Base-by-base conservation (phyloP, 1,139 yeast genomes). In the Komagataea norvegica region DNA sequence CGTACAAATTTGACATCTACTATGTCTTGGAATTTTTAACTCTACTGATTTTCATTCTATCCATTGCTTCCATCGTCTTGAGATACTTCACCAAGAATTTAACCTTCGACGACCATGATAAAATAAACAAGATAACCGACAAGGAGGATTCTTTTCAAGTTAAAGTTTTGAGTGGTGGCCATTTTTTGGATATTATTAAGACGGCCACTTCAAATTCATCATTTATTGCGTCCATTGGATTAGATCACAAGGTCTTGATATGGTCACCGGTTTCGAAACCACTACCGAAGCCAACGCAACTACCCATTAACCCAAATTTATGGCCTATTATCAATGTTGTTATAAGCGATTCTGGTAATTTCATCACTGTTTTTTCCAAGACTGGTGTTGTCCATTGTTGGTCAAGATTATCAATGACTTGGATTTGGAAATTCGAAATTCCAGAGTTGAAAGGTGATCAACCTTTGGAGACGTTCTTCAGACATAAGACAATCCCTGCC, bases 281-380 rank as follows among this genome's bases (percentile, higher is more conserved):
- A 45, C 47, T 53, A 49, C 79, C 66, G 42, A 64, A 41, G 36
- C 81, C 65, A 44, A 73, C 61, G 38, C 68, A 48, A 39, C 63
- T 65, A 19, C 74, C 72, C 11, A 52, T 62, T 26, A 55, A 62
- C 1, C 60, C 65, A 3, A 72, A 73, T 28, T 64, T 77, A 34
- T 78, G 91, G 85, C 95, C 94, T 1, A 68, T 85, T 0, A 71
- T 78, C 16, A 74, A 73, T 44, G 65, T 78, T 11, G 72, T 72
- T 20, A 64, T 84, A 45, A 77, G 86, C 43, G 70, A 74, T 32
- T 72, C 75, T 37, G 85, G 87, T 1, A 70, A 72, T 34, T 71
- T 65, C 36, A 69, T 82, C 22, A 76, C 84, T 0, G 61, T 85
- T 17, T 67, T 83, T 34, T 74, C 77, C 43, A 70, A 63, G 48